Base-by-base conservation (phyloP, 164 flowering plant species). In the Stephania cephalantha region DNA sequence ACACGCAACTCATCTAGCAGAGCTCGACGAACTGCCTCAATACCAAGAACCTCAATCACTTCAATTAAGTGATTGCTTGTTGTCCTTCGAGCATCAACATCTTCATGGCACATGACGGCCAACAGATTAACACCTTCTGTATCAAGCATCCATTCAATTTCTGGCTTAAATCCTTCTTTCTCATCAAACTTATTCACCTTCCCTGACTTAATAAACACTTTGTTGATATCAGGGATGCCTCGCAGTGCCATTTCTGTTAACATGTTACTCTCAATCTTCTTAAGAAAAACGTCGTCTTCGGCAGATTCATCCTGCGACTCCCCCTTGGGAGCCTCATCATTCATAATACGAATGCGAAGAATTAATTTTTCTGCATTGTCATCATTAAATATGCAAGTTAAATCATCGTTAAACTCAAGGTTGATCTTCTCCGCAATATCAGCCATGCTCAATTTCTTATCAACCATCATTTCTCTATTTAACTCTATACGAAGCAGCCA, bases 401-500 rank as follows among this genome's bases (percentile, higher is more conserved):
- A 79, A 78, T 94, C 99, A 82, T 89, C 97, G 76, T 94, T 94
- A 83, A 96, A 96, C 78, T 96, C 99, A 45, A 81, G 90, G 81
- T 93, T 93, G 69, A 96, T 96, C 86, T 90, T 96, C 84, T 90
- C 99, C 20, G 99, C 97, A 78, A 96, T 94, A 72, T 91, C 97
- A 15, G 97, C 97, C 99, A 96, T 96, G 85, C 94, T 91, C 78
- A 96, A 81, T 84, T 96, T 96, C 85, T 96, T 96, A 78, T 96
- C 99, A 76, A 96, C 94, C 99, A 96, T 96, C 99, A 96, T 96
- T 78, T 96, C 99, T 31, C 99, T 90, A 83, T 96, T 94, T 80
- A 96, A 81, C 84, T 96, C 97, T 73, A 96, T 88, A 13, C 99
- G 91, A 71, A 96, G 98, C 79, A 96, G 80, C 99, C 99, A 96